Conservation (phyloP, 441 rosid genomes). For the Gossypium gossypioides region DNA sequence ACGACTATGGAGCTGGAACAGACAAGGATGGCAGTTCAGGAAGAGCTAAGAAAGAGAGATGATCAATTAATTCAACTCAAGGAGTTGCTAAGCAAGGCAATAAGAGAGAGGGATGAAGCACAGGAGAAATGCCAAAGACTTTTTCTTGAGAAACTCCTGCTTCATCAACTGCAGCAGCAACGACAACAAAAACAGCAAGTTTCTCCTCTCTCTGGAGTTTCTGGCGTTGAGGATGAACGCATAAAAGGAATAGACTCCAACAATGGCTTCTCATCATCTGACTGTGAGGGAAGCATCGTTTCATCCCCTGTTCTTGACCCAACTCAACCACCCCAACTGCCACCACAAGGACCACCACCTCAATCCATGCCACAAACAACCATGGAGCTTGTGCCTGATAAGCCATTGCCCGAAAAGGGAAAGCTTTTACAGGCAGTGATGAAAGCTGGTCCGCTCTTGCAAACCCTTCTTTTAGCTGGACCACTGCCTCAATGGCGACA, state of each 20-base stretch:
- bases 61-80: conserved; percentile 37
- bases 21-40: conserved; percentile 43
- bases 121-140: conserved; percentile 39
- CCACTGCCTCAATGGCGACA: conserved; percentile 91
- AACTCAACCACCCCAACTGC: conserved; percentile 27
- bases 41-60: conserved; percentile 46
- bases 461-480: conserved; percentile 76
- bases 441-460: conserved; percentile 79
- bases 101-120: conserved; percentile 47
- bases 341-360: conserved; percentile 16
- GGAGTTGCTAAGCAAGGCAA: conserved; percentile 34
- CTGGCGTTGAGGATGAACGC: conserved; percentile 51
- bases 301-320: conserved; percentile 49
- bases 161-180: conserved; percentile 19
- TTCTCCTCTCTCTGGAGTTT: conserved; percentile 43
- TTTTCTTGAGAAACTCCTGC: conserved; percentile 30
- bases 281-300: conserved; percentile 85
- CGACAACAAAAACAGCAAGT: conserved; percentile 6
- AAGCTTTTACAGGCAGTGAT: conserved; percentile 78
- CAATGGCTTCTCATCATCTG: conserved; percentile 54
- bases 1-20: conserved; percentile 50
- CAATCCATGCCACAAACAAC: conserved; percentile 13
- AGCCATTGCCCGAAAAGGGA: conserved; percentile 72
- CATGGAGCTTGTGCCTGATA: conserved; percentile 27
- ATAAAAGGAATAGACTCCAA: conserved; percentile 34